Evolutionary conservation across 345 rosid species (phyloP).

Genomic region (Ricinus communis): DNA sequence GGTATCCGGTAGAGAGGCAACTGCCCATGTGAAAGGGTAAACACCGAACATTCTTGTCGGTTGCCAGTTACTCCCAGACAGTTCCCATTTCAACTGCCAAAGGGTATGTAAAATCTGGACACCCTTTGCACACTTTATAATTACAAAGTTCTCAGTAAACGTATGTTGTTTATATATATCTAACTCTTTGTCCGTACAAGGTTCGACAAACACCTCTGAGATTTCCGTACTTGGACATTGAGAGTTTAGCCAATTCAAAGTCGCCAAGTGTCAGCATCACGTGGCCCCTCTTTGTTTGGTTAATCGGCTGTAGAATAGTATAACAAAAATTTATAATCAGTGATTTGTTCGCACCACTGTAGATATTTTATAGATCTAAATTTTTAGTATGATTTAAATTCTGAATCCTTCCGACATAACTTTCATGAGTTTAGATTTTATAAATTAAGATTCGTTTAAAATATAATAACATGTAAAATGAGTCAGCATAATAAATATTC

Average conservation of each 20-base stretch:
- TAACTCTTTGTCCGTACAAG: slow-evolving; percentile 37
- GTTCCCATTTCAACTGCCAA: neutral
- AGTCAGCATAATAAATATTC: no score
- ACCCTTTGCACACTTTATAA: slow-evolving; percentile 21
- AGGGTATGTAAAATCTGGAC: slow-evolving; percentile 31
- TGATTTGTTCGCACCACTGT: no score
- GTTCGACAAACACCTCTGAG: slow-evolving; percentile 7
- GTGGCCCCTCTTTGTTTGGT: no score
- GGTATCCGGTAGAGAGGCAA: slow-evolving; percentile 42
- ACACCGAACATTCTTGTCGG: slow-evolving; percentile 72
- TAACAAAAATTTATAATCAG: no score
- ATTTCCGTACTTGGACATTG: slow-evolving; percentile 22
- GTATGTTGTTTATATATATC: no score
- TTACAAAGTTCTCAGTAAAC: neutral
- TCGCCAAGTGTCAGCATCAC: slow-evolving; percentile 8
- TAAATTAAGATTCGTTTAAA: no score
- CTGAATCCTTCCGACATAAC: no score
- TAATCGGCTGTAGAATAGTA: no score
- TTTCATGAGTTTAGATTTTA: no score
- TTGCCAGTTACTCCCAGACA: slow-evolving; percentile 68
- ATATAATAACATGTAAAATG: no score
- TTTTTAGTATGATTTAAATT: no score
- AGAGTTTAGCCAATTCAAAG: slow-evolving; percentile 7
- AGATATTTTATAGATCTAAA: no score
- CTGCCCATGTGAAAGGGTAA: slow-evolving; percentile 13